A percentile compares a stretch with the other conserved stretches of the same genome.
phyloP scores from a whole-genome alignment of 257 asterid species.

The Rhazya stricta region DNA sequence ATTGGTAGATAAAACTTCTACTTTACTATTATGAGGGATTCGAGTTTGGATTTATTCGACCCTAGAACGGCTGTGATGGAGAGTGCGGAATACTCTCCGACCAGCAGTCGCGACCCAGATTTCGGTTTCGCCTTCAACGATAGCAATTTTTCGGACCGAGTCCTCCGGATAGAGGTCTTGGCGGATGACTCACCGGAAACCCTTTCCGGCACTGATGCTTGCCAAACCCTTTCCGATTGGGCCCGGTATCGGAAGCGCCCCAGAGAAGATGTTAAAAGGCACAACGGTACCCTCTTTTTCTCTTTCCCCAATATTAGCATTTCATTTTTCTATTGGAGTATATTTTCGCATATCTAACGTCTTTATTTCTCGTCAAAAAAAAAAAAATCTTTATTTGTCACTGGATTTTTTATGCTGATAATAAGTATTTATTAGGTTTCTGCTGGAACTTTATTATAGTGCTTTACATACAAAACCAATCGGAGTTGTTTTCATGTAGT shows the following conservation, averaged over 20 bases:
- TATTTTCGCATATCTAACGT: no score
- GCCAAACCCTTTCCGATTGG: conserved; percentile 57
- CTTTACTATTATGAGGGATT: conserved; percentile 40
- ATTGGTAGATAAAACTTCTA: background rate
- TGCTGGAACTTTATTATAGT: background rate
- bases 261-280: conserved; percentile 43
- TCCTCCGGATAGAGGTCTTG: conserved; percentile 59
- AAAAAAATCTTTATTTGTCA: no score
- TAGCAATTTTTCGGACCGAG: conserved; percentile 72
- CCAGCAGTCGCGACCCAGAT: conserved; percentile 42
- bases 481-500: background rate
- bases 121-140: conserved; percentile 86
- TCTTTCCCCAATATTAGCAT: background rate
- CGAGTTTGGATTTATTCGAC: conserved; percentile 73
- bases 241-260: conserved; percentile 59
- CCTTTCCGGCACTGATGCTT: conserved; percentile 31
- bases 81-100: conserved; percentile 40
- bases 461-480: background rate
- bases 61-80: conserved; percentile 68
- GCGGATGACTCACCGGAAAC: conserved; percentile 49
- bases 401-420: no score
- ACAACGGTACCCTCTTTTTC: conserved; percentile 32
- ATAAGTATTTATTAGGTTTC: no score
- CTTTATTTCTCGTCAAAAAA: no score
- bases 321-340: background rate